These are phyloP conservation scores for Sisymbrium irio DNA, from an alignment of 345 rosid genomes.

Conservation along the genomic window DNA sequence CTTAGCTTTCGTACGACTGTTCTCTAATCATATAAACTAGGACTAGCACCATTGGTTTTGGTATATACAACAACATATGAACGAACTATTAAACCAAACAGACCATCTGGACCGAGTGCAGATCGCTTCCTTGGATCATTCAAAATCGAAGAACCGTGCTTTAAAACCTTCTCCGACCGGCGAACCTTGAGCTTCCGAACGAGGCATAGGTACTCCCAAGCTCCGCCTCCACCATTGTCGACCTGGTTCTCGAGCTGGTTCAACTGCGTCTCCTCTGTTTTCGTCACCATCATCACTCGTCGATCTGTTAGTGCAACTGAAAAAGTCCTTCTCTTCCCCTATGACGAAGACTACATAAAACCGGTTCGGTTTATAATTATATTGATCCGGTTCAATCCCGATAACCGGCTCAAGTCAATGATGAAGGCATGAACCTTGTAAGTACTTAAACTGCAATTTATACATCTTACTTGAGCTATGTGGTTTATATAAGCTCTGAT, in stretches of 20 bases:
- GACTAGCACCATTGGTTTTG: neutral
- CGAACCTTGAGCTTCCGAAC: constrained; percentile 85
- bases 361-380: neutral
- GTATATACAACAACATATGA: too few species aligned
- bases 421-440: neutral
- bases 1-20: neutral
- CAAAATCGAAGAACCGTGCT: constrained; percentile 70
- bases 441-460: constrained; percentile 12
- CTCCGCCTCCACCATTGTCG: constrained; percentile 92
- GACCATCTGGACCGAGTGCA: constrained; percentile 74
- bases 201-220: constrained; percentile 85
- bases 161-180: constrained; percentile 78
- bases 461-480: neutral
- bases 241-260: constrained; percentile 74
- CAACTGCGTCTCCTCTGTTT: constrained; percentile 60
- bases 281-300: constrained; percentile 70
- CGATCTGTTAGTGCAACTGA: neutral
- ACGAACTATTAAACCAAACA: neutral
- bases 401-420: neutral
- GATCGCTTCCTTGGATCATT: constrained; percentile 68
- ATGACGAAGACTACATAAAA: neutral
- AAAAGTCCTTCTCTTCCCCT: too few species aligned
- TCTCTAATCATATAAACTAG: neutral
- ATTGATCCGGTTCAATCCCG: neutral
- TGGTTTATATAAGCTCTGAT: constrained; percentile 1